These are phyloP conservation scores for Syzygium aqueum DNA, from an alignment of 345 rosid genomes.

Conservation along the genomic window DNA sequence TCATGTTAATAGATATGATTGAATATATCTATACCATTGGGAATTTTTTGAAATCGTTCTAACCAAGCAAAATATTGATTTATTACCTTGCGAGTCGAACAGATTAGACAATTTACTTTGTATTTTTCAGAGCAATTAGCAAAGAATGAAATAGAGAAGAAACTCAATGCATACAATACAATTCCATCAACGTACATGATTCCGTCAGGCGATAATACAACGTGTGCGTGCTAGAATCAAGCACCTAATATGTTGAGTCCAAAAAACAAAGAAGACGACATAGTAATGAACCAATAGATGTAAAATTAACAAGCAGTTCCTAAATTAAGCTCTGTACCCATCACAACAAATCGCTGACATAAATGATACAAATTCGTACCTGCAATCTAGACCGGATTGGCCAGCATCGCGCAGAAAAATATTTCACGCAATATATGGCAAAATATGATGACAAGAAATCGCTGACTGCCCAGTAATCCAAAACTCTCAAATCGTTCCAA, in stretches of 20 bases:
- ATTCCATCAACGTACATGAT: not conserved
- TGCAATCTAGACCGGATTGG: not conserved
- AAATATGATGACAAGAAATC: not conserved
- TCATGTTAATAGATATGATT: not conserved
- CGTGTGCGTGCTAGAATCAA: not conserved
- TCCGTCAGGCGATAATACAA: not conserved
- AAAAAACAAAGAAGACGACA: not conserved
- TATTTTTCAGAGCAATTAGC: not conserved
- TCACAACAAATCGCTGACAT: not conserved
- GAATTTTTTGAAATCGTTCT: too few relatives aligned
- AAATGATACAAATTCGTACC: not conserved
- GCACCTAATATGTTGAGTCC: not conserved
- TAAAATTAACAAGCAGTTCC: not conserved
- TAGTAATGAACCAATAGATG: not conserved
- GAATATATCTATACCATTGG: not conserved
- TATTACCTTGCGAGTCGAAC: not conserved
- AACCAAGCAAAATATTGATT: not conserved
- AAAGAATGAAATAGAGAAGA: not conserved
- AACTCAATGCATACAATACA: not conserved
- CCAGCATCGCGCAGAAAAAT: not conserved
- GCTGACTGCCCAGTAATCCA: not conserved
- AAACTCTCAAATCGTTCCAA: not conserved
- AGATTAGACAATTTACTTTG: not conserved
- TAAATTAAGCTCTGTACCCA: not conserved
- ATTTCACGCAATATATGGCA: not conserved